Evolutionary conservation across 2,329 filamentous ascomycete genomes (phyloP).

Genomic region (Alternaria gansuensis): DNA sequence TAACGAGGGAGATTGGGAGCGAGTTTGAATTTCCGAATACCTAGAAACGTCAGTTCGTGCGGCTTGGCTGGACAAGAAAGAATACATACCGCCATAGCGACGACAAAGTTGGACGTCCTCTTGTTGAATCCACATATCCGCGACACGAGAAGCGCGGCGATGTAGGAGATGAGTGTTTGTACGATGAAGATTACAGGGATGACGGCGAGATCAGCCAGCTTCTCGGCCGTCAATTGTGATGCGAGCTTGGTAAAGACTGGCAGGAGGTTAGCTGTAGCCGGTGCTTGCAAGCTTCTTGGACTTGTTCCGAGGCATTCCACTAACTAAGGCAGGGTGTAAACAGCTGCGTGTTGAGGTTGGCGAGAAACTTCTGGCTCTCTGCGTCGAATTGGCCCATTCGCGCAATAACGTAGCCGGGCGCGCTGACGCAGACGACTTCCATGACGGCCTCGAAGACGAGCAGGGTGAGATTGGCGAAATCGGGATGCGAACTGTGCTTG

Average conservation of each 20-base stretch:
- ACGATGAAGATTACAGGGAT: constrained; percentile 94
- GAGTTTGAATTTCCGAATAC: constrained; percentile 99
- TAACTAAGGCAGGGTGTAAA: constrained; percentile 96
- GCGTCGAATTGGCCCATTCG: constrained; percentile 91
- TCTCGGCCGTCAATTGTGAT: constrained; percentile 90
- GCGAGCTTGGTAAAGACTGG: constrained; percentile 96
- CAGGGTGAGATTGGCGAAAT: constrained; percentile 74
- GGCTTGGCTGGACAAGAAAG: not conserved
- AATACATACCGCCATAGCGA: constrained; percentile 81
- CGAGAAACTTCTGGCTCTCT: constrained; percentile 94
- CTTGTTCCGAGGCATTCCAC: constrained; percentile 8
- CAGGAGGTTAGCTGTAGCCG: constrained; percentile 19
- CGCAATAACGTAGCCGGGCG: constrained; percentile 93
- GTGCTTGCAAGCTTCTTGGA: not conserved
- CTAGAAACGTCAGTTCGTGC: constrained; percentile 51
- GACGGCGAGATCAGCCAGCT: constrained; percentile 86
- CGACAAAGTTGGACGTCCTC: constrained; percentile 90
- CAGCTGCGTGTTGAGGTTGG: constrained; percentile 93
- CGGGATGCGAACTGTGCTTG: constrained; percentile 63
- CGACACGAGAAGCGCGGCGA: constrained; percentile 74
- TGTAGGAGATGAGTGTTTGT: constrained; percentile 86
- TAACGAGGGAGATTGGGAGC: constrained; percentile 91
- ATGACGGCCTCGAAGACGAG: constrained; percentile 95
- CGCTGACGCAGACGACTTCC: constrained; percentile 92
- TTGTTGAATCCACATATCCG: constrained; percentile 82